Evolutionary conservation across 192 early-diverging fungal genomes (phyloP), one percentile per base, ranked within the genome.

Genomic region (Backusella sp.): DNA sequence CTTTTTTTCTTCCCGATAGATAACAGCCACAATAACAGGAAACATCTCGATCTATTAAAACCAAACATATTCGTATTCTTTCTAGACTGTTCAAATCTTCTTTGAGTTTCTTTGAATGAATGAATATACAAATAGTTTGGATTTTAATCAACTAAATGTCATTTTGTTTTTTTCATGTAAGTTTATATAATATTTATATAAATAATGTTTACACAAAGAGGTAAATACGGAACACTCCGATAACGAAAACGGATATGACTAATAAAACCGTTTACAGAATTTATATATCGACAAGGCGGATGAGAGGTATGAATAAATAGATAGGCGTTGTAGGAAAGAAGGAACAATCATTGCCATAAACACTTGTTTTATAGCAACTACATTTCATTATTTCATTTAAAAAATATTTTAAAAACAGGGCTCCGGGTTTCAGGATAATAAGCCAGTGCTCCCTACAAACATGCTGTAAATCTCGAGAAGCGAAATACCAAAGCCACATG

Each of bases 361-460:
- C n/a, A n/a, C 19, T n/a, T 49, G 5, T 6, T 7, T n/a, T 49
- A 49, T 49, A 7, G n/a, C 17, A 19, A 49, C 17, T 49, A 1
- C n/a, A 49, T 49, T 49, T 49, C 19, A 49, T 62, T 12, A 59
- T 59, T 14, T 59, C 12, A 59, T 26, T 56, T 21, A 59, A 26
- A 53, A 59, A 26, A 26, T 59, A 26, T 56, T 21, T 21, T 9
- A 21, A 56, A 56, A 26, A 56, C 19, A 21, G 19, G 53, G 12
- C 56, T 62, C 56, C 56, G 56, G 56, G 56, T 62, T 62, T 62
- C 56, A 62, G 56, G 56, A 62, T 62, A 62, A 14, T 62, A 62
- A 28, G 11, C 7, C 7, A 62, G 3, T 62, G 53, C 23, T 56
- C 6, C 21, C 56, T 62, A 26, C 26, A 62, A 11, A 11, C 28